Percentiles rank a stretch among this genome's conserved stretches.
Conservation (phyloP, 2,329 filamentous ascomycete species). For the Diaporthe sp. region DNA sequence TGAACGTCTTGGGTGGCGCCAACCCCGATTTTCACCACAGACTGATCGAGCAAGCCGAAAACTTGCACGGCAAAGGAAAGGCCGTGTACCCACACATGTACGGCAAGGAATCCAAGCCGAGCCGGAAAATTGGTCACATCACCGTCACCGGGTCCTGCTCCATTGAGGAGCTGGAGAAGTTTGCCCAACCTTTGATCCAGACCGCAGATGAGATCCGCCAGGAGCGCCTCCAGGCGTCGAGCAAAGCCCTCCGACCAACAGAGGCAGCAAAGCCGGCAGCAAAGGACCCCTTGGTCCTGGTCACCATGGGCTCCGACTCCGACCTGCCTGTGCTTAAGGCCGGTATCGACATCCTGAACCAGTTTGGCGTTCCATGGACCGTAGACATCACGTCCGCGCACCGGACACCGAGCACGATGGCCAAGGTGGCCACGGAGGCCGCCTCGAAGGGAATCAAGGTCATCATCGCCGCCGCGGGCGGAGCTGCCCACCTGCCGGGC, state of each 20-base stretch:
- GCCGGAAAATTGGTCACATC: conserved; percentile 95
- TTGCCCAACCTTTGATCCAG: conserved; percentile 77
- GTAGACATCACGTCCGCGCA: conserved; percentile 85
- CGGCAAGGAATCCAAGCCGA: conserved; percentile 88
- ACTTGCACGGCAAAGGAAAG: conserved; percentile 58
- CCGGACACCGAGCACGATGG: conserved; percentile 80
- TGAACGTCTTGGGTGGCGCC: conserved; percentile 84
- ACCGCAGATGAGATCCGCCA: conserved; percentile 71
- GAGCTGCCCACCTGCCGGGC: conserved; percentile 80
- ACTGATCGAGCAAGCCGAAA: conserved; percentile 62
- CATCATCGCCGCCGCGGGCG: conserved; percentile 82
- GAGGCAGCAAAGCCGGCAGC: conserved; percentile 40
- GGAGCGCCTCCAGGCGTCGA: conserved; percentile 62
- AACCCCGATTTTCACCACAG: conserved; percentile 71
- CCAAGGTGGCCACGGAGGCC: conserved; percentile 73
- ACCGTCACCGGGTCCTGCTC: conserved; percentile 82
- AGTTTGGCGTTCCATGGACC: conserved; percentile 80
- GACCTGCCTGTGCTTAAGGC: conserved; percentile 78
- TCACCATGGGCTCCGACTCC: conserved; percentile 89
- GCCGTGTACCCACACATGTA: conserved; percentile 84
- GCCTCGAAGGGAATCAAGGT: conserved; percentile 77
- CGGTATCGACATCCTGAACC: conserved; percentile 75
- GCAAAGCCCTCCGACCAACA: conserved; percentile 54
- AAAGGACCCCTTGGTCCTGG: conserved; percentile 71
- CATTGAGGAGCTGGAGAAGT: conserved; percentile 70